Evolutionary conservation across 352 stramenopile species (phyloP).

Genomic region (Phytophthora megakarya): DNA sequence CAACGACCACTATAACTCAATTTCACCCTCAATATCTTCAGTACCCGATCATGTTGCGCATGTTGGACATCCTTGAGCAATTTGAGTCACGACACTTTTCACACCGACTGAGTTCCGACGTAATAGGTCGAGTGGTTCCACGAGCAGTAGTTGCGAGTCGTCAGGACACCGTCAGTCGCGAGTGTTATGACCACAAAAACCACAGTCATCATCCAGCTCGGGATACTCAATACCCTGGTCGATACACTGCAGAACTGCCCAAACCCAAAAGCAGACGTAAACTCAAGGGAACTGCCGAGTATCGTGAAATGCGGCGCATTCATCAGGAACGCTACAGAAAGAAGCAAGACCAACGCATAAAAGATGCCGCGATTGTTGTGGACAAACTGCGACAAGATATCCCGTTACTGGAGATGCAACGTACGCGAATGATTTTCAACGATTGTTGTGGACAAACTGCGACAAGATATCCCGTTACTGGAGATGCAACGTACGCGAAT

Average conservation of each 20-base stretch:
- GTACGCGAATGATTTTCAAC: not conserved
- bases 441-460: too few species aligned
- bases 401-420: not conserved
- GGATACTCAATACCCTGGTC: not conserved
- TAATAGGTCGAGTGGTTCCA: not conserved
- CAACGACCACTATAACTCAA: too few species aligned
- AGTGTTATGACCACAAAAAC: too few species aligned
- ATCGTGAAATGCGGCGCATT: not conserved
- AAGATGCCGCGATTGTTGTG: not conserved
- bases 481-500: not conserved
- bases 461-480: not conserved
- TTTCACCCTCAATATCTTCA: too few species aligned
- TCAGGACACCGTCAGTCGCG: not conserved
- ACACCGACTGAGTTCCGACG: not conserved
- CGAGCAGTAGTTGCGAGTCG: not conserved
- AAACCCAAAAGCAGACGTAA: not conserved
- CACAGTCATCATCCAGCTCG: not conserved
- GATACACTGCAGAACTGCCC: not conserved
- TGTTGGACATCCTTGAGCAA: not conserved
- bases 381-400: not conserved
- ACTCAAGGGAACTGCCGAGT: not conserved
- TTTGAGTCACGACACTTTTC: not conserved
- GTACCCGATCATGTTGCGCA: not conserved
- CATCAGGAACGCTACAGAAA: not conserved
- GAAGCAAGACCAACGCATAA: not conserved